Percentiles rank a stretch among this genome's conserved stretches.
Evolutionary conservation across 176 grass and related monocot species (phyloP).

Genomic region (Triticum urartu): DNA sequence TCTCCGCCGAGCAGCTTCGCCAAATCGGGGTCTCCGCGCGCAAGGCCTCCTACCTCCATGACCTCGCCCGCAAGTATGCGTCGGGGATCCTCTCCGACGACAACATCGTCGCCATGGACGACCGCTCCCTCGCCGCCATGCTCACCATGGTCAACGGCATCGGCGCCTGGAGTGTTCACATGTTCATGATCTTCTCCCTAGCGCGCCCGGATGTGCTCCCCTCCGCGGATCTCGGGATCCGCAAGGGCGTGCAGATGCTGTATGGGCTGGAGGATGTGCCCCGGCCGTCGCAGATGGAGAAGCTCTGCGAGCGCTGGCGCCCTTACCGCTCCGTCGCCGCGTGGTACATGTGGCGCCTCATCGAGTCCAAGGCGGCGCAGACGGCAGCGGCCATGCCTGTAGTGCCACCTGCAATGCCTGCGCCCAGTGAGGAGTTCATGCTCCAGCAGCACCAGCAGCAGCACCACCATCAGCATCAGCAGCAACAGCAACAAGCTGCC

Average conservation of each 20-base stretch:
- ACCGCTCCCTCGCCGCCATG: slow-evolving; percentile 88
- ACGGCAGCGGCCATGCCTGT: slow-evolving; percentile 2
- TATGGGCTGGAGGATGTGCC: slow-evolving; percentile 75
- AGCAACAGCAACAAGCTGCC: slow-evolving; percentile 34
- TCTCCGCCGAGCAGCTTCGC: slow-evolving; percentile 75
- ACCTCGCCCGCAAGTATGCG: slow-evolving; percentile 81
- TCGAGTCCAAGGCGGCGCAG: slow-evolving; percentile 60
- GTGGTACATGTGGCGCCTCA: slow-evolving; percentile 97
- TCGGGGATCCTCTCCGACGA: slow-evolving; percentile 79
- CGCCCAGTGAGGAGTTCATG: not conserved
- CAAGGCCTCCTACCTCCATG: slow-evolving; percentile 92
- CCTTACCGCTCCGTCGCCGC: slow-evolving; percentile 88
- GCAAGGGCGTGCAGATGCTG: slow-evolving; percentile 93
- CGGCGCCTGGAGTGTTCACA: slow-evolving; percentile 93
- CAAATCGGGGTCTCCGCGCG: slow-evolving; percentile 94
- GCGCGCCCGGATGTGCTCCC: slow-evolving; percentile 94
- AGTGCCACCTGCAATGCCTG: not conserved
- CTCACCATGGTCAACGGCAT: slow-evolving; percentile 98
- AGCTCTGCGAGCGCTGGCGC: slow-evolving; percentile 80
- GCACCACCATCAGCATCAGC: slow-evolving; percentile 13
- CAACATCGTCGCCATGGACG: slow-evolving; percentile 80
- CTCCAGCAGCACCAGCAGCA: slow-evolving; percentile 39
- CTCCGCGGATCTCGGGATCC: slow-evolving; percentile 70
- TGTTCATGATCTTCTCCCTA: slow-evolving; percentile 99
- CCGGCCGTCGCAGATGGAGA: slow-evolving; percentile 82